Evolutionary conservation across 2,329 filamentous ascomycete genomes (phyloP).

Genomic region (Pseudovirgaria hyperparasitica): DNA sequence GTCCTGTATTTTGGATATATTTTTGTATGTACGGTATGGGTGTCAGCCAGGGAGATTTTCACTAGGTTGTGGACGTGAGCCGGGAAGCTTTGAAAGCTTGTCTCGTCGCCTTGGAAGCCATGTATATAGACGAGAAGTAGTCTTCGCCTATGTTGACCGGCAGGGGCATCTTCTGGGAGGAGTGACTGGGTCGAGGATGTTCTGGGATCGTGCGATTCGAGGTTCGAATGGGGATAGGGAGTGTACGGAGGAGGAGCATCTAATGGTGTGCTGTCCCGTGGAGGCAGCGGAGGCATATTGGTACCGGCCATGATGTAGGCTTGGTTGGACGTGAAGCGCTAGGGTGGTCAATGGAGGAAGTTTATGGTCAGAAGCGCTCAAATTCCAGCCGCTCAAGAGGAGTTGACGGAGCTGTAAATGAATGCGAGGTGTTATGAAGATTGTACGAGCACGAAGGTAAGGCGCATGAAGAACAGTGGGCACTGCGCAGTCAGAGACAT

Average conservation of each 20-base stretch:
- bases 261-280: constrained; percentile 11
- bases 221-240: constrained; percentile 8
- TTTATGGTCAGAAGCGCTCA: too few relatives aligned
- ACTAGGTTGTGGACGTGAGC: constrained; percentile 72
- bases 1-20: constrained; percentile 73
- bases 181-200: constrained; percentile 35
- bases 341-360: too few relatives aligned
- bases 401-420: too few relatives aligned
- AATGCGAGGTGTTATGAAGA: too few relatives aligned
- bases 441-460: too few relatives aligned
- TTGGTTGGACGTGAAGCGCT: too few relatives aligned
- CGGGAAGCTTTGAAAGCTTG: constrained; percentile 78
- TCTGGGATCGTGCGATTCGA: constrained; percentile 28
- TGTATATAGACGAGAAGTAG: constrained; percentile 76
- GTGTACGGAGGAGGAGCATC: constrained; percentile 11
- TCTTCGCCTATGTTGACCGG: constrained; percentile 30
- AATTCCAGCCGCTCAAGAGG: too few relatives aligned
- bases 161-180: constrained; percentile 20
- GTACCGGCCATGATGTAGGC: too few relatives aligned
- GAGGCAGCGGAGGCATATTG: constrained; percentile 17
- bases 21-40: constrained; percentile 75
- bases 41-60: constrained; percentile 51
- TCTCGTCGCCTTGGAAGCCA: constrained; percentile 80
- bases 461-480: too few relatives aligned
- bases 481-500: too few relatives aligned